Percentiles rank a stretch among this genome's conserved stretches.
Evolutionary conservation across 2,329 filamentous ascomycete genomes (phyloP).

Genomic region (Fusarium sp.): DNA sequence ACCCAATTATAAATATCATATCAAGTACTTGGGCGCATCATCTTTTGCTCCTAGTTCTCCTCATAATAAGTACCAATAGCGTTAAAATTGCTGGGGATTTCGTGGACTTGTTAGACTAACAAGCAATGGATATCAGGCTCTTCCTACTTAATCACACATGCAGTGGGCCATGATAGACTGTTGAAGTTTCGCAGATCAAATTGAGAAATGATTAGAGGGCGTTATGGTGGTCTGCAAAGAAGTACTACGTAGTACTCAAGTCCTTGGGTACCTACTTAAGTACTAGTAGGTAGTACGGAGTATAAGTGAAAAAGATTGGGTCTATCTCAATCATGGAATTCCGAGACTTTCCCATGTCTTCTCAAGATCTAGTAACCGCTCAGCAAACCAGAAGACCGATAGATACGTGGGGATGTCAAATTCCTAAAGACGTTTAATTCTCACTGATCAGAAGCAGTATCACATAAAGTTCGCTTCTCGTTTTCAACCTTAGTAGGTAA

Average conservation of each 20-base stretch:
- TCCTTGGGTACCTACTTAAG: too few relatives aligned
- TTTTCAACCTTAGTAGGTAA: too few relatives aligned
- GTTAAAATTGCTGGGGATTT: background rate
- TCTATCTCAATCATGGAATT: background rate
- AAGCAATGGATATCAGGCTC: background rate
- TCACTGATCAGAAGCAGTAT: background rate
- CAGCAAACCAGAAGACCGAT: background rate
- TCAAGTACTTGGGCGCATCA: background rate
- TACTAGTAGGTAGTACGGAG: too few relatives aligned
- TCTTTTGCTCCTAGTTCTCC: background rate
- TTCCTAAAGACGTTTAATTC: background rate
- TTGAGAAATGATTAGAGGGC: constrained; percentile 14
- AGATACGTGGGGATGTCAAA: background rate
- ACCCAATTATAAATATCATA: background rate
- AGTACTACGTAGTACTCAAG: too few relatives aligned
- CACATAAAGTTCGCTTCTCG: too few relatives aligned
- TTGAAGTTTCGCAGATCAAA: background rate
- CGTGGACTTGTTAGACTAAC: too few relatives aligned
- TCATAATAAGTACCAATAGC: background rate
- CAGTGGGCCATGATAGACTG: background rate
- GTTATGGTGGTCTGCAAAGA: too few relatives aligned
- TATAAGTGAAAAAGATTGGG: constrained; percentile 23
- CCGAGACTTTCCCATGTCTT: background rate
- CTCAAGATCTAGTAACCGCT: background rate
- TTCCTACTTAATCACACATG: background rate